Evolutionary conservation across 2,329 filamentous ascomycete species (phyloP).

Genomic region (Cercospora sp.): DNA sequence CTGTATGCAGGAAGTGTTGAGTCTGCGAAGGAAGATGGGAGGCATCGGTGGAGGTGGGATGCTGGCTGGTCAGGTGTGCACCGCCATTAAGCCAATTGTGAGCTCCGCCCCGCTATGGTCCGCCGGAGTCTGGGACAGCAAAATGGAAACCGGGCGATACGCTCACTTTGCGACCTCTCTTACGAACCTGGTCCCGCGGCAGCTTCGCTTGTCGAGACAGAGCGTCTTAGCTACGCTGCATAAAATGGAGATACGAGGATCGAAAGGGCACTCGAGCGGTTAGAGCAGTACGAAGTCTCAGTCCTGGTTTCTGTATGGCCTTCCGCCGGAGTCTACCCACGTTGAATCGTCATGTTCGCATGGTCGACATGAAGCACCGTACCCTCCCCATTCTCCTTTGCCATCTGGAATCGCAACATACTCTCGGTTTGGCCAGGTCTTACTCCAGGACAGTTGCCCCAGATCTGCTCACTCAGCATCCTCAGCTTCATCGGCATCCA

Average conservation of each 20-base stretch:
- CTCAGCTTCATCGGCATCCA: constrained; percentile 21
- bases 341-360: neutral
- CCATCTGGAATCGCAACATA: neutral
- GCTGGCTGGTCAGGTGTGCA: neutral
- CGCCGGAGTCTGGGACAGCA: too few relatives aligned
- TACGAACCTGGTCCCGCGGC: too few relatives aligned
- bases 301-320: too few relatives aligned
- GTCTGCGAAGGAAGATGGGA: neutral
- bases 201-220: too few relatives aligned
- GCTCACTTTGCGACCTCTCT: too few relatives aligned
- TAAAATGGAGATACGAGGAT: too few relatives aligned
- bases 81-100: neutral
- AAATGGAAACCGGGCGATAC: too few relatives aligned
- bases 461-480: constrained; percentile 16
- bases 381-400: constrained; percentile 2
- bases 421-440: neutral
- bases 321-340: neutral
- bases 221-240: too few relatives aligned
- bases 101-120: neutral
- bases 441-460: constrained; percentile 8
- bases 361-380: neutral
- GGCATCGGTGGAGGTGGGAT: neutral
- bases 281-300: too few relatives aligned
- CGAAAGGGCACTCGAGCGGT: too few relatives aligned
- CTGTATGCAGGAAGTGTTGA: neutral